A percentile compares a stretch with the other conserved stretches of the same genome.
phyloP scores from a whole-genome alignment of 2,329 filamentous ascomycete species.

The Diaporthe helianthi region DNA sequence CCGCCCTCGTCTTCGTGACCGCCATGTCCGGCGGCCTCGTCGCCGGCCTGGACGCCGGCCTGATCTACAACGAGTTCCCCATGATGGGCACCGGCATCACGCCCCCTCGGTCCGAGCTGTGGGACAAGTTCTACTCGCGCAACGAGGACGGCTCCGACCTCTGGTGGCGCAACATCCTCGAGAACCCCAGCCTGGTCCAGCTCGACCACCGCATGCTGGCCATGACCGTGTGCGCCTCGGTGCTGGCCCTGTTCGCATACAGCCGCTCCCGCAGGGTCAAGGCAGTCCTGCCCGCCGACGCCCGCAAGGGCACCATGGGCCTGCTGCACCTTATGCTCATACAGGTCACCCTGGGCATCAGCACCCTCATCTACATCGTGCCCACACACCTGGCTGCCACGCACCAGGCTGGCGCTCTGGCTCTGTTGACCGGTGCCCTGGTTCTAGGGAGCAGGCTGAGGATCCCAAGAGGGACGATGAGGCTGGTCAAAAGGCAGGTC shows the following conservation, averaged over 20 bases:
- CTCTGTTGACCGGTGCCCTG: constrained; percentile 81
- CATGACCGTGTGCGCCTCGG: constrained; percentile 82
- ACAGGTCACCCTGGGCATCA: constrained; percentile 87
- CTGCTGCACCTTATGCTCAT: constrained; percentile 82
- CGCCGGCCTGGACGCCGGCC: constrained; percentile 90
- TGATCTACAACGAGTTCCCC: constrained; percentile 99
- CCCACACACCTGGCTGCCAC: constrained; percentile 86
- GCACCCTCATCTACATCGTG: constrained; percentile 91
- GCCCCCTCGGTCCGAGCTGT: constrained; percentile 83
- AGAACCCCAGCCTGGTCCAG: constrained; percentile 95
- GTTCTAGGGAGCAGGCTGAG: constrained; percentile 81
- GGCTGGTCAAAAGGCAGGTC: constrained; percentile 62
- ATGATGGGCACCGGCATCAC: constrained; percentile 87
- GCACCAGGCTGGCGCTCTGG: constrained; percentile 90
- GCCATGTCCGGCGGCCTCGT: constrained; percentile 94
- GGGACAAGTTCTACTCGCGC: constrained; percentile 84
- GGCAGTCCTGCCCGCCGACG: constrained; percentile 66
- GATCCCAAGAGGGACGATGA: constrained; percentile 71
- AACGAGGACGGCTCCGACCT: constrained; percentile 80
- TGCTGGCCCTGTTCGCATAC: constrained; percentile 83
- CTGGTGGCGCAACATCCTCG: constrained; percentile 96
- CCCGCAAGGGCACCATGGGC: constrained; percentile 74
- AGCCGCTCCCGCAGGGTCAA: constrained; percentile 69
- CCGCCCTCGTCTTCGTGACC: constrained; percentile 82
- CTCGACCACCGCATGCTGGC: constrained; percentile 94